Evolutionary conservation across 371 early-diverging fungal species (phyloP).

Genomic region (Mucor sp.): DNA sequence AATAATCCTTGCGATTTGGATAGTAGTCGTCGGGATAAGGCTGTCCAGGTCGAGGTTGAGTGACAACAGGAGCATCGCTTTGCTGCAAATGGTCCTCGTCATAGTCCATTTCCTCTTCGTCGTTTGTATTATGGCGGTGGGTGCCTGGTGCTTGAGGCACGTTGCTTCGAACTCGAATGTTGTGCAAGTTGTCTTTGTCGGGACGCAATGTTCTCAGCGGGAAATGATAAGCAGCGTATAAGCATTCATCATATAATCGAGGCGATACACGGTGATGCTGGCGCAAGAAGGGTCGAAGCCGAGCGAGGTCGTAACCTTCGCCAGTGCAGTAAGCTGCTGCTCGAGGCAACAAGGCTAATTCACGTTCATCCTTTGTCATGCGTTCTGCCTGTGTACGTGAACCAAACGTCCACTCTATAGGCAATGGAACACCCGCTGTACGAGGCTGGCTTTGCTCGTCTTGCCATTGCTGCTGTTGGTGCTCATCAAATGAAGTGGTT

Average conservation of each 20-base stretch:
- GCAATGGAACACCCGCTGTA: constrained; percentile 33
- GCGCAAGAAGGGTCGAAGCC: constrained; percentile 58
- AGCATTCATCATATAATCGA: constrained; percentile 63
- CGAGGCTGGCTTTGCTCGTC: constrained; percentile 24
- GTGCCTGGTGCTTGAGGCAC: background rate
- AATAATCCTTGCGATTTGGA: background rate
- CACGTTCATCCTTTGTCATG: constrained; percentile 64
- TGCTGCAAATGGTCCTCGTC: constrained; percentile 41
- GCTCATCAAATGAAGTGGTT: constrained; percentile 7
- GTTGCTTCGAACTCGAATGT: constrained; percentile 40
- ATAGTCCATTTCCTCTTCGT: constrained; percentile 50
- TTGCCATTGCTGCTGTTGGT: constrained; percentile 22
- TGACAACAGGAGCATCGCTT: constrained; percentile 4
- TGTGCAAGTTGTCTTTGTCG: constrained; percentile 42
- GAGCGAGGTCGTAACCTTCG: constrained; percentile 67
- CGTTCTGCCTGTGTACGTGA: constrained; percentile 66
- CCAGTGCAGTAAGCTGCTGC: constrained; percentile 93
- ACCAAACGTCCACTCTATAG: constrained; percentile 43
- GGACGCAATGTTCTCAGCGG: constrained; percentile 55
- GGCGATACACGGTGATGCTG: constrained; percentile 57
- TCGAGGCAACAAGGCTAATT: constrained; percentile 61
- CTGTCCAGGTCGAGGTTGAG: constrained; percentile 19
- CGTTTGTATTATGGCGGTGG: background rate
- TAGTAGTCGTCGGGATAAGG: constrained; percentile 22
- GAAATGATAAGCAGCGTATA: constrained; percentile 67